A percentile compares a stretch with the other conserved stretches of the same genome.
Conservation (phyloP, 1,139 yeast species). For the Ogataea hybrid region DNA sequence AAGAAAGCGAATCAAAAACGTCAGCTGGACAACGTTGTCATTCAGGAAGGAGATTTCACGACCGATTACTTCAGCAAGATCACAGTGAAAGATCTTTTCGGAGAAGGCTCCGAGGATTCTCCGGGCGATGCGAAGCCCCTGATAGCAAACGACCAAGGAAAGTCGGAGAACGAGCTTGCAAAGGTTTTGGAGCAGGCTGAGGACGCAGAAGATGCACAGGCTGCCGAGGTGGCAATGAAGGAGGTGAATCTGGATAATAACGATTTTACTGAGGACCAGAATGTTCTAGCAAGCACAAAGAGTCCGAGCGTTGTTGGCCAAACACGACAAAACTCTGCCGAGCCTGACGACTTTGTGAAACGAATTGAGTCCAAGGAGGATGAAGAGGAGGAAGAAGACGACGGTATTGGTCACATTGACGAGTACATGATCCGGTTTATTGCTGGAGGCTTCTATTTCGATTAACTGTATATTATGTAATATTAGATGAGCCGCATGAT, state of each 20-base stretch:
- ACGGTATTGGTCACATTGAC: slow-evolving; percentile 85
- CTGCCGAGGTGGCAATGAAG: slow-evolving; percentile 85
- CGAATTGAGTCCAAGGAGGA: slow-evolving; percentile 28
- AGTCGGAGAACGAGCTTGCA: slow-evolving; percentile 51
- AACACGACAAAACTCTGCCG: slow-evolving; percentile 20
- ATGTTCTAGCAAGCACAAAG: slow-evolving; percentile 11
- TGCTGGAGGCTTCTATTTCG: slow-evolving; percentile 74
- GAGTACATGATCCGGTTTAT: slow-evolving; percentile 94
- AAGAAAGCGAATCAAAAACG: slow-evolving; percentile 95
- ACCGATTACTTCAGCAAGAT: slow-evolving; percentile 92
- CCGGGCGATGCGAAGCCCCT: slow-evolving; percentile 31
- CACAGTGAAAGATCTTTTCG: slow-evolving; percentile 84
- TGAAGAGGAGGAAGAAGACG: slow-evolving; percentile 53
- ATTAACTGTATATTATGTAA: slow-evolving; percentile 30
- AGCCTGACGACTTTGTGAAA: slow-evolving; percentile 25
- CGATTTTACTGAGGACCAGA: slow-evolving; percentile 63
- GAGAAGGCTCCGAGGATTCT: slow-evolving; percentile 46
- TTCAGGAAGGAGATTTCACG: slow-evolving; percentile 97
- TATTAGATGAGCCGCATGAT: slow-evolving; percentile 11
- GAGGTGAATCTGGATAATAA: slow-evolving; percentile 85
- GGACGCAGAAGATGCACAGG: slow-evolving; percentile 92
- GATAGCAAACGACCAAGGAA: slow-evolving; percentile 33
- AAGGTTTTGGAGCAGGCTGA: slow-evolving; percentile 87
- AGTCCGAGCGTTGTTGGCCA: slow-evolving; percentile 14
- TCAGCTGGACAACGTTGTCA: slow-evolving; percentile 91